Base-by-base conservation (phyloP, 306 rosid genomes). In the Dicorynia guianensis region DNA sequence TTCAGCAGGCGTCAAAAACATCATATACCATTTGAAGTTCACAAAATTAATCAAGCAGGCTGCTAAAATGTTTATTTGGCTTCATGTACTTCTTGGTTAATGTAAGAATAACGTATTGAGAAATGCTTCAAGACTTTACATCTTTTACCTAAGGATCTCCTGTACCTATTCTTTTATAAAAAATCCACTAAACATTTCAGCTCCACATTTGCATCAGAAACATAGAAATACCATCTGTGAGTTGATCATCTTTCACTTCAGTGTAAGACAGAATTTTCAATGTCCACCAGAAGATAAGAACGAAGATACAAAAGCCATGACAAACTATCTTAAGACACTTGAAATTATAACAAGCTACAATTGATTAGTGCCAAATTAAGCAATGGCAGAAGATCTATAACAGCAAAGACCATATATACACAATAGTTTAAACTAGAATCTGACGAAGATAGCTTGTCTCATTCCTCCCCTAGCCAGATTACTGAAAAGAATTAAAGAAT, bases 401-500 rank as follows among this genome's bases (percentile, higher is more conserved):
- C 33, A 80, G 11, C 18, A 72, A 76, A 63, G 42, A 38, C 35
- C 64, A 62, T 47, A 59, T 10, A 65, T n/a, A 33, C 25, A 15
- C 10, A 15, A 7, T 15, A 19, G 5, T 66, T 62, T 7, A 64
- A 71, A 53, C 46, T 61, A 11, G 5, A 81, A 55, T 53, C 49
- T 39, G 62, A 39, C 8, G 57, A 76, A 68, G 39, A 63, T 30
- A 44, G 43, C 8, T 50, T 47, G 6, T 71, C 15, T 8, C 17
- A 38, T 69, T 62, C 30, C 17, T 49, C 40, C 72, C 53, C 54
- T 25, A 57, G 77, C 53, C 71, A 67, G 18, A 63, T 58, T 57
- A 58, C 64, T 76, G 67, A 66, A 43, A 82, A 53, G 59, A 72
- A 67, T 81, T 47, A 36, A 79, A 77, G 79, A 38, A 35, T 76